phyloP scores from a whole-genome alignment of 208 protist species.

The Phytomonas sp. region DNA sequence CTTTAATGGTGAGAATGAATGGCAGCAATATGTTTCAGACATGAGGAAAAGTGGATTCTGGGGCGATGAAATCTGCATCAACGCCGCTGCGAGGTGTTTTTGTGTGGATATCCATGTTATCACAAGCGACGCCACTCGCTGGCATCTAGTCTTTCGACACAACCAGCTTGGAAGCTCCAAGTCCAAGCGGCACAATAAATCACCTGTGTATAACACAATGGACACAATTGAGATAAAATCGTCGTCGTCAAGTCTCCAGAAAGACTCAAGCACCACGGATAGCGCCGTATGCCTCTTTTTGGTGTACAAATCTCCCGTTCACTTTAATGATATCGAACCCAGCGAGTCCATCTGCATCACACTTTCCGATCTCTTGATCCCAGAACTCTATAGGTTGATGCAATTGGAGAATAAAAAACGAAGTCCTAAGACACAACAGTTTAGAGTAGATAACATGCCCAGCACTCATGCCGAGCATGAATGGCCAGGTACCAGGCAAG shows the following conservation, averaged over 20 bases:
- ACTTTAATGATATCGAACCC: constrained; percentile 74
- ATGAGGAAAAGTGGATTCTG: constrained; percentile 59
- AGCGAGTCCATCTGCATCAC: constrained; percentile 12
- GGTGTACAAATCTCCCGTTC: constrained; percentile 60
- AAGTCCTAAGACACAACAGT: not conserved
- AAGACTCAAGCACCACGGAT: not conserved
- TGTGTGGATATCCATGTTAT: constrained; percentile 82
- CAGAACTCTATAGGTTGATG: constrained; percentile 30
- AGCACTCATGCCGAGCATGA: not conserved
- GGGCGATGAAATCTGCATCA: constrained; percentile 82
- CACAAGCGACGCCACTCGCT: constrained; percentile 55
- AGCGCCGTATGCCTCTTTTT: constrained; percentile 54
- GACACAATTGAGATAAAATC: not conserved
- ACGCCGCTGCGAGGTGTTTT: constrained; percentile 78
- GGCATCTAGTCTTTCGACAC: constrained; percentile 77
- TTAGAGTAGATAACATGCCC: not conserved
- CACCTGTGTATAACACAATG: not conserved
- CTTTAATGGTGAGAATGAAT: constrained; percentile 57
- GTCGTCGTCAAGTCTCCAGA: not conserved
- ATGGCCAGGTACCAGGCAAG: not conserved
- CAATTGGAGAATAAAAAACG: constrained; percentile 4
- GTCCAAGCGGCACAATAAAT: constrained; percentile 5
- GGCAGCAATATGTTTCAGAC: constrained; percentile 35
- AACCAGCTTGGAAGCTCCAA: constrained; percentile 38
- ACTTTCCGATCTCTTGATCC: constrained; percentile 32